Conservation (phyloP, 106 monocot genomes). For the Dendrobium catenatum region DNA sequence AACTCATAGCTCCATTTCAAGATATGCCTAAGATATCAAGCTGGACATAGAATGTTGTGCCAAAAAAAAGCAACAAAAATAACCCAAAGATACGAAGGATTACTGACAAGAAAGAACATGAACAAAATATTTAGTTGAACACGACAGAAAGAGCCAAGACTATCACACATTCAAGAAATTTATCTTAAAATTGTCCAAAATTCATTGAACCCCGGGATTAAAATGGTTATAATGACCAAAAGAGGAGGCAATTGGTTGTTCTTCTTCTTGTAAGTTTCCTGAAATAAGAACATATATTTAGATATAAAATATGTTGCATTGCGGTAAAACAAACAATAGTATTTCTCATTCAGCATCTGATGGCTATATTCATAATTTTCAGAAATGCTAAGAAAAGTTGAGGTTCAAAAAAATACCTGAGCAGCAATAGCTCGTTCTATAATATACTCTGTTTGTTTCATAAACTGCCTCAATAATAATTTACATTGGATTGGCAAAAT, state of each 20-base stretch:
- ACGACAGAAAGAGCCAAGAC: not conserved
- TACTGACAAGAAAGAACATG: constrained; percentile 27
- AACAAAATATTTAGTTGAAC: not conserved
- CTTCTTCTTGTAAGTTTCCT: constrained; percentile 85
- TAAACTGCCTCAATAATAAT: constrained; percentile 22
- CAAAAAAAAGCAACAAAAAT: too few species aligned
- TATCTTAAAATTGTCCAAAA: constrained; percentile 89
- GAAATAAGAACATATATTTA: constrained; percentile 1
- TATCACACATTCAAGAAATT: not conserved
- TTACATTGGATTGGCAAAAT: constrained; percentile 18
- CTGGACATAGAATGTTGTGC: too few species aligned
- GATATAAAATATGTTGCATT: not conserved
- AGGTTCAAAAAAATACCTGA: not conserved
- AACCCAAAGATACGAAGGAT: constrained; percentile 44
- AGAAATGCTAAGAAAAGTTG: too few species aligned
- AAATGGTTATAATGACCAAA: constrained; percentile 76
- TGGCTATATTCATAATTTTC: too few species aligned
- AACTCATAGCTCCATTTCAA: constrained; percentile 47
- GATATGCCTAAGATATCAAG: not conserved
- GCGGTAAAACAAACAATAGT: not conserved
- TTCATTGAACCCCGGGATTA: constrained; percentile 86
- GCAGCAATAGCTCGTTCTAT: not conserved
- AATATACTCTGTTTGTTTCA: constrained; percentile 11
- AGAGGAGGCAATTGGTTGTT: constrained; percentile 93
- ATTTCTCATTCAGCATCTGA: too few species aligned